Evolutionary conservation across 2,329 filamentous ascomycete genomes (phyloP).

Genomic region (Botrytis aclada): DNA sequence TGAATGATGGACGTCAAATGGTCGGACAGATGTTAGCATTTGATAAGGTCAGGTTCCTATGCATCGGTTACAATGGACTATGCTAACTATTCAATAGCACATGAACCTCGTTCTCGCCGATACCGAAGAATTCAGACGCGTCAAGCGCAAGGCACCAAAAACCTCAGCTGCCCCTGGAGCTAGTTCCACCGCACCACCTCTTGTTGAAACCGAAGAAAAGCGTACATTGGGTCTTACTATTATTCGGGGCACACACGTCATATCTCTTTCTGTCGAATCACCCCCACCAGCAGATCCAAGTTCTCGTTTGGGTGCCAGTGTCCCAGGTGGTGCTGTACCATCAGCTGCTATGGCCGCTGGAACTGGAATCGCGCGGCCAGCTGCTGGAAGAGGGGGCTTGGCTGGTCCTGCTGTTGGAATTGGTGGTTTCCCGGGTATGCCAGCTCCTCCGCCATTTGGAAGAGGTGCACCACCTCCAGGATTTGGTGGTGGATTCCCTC

Average conservation of each 20-base stretch:
- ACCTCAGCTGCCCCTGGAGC: conserved; percentile 52
- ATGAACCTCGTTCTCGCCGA: conserved; percentile 99
- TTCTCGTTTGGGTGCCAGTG: conserved; percentile 77
- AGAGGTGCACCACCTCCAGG: conserved; percentile 46
- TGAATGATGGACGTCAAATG: conserved; percentile 94
- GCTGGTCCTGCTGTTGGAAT: conserved; percentile 85
- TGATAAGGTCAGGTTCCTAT: conserved; percentile 68
- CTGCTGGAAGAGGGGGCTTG: conserved; percentile 87
- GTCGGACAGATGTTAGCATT: conserved; percentile 98
- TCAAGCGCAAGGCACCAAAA: conserved; percentile 81
- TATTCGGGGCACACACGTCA: conserved; percentile 88
- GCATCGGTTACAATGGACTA: not conserved
- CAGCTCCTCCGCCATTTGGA: conserved; percentile 48
- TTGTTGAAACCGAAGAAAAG: conserved; percentile 92
- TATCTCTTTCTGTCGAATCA: conserved; percentile 92
- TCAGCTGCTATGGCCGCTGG: conserved; percentile 71
- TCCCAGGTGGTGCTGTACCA: conserved; percentile 55
- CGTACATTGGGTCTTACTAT: conserved; percentile 94
- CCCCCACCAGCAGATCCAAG: conserved; percentile 93
- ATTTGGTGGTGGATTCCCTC: conserved; percentile 49
- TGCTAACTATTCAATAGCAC: conserved; percentile 56
- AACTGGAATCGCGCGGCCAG: conserved; percentile 85
- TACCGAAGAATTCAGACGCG: conserved; percentile 93
- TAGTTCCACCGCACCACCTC: conserved; percentile 58
- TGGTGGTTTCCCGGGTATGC: conserved; percentile 63